phyloP scores from a whole-genome alignment of 2,329 filamentous ascomycete genomes.

The Hymenoscyphus occultus region DNA sequence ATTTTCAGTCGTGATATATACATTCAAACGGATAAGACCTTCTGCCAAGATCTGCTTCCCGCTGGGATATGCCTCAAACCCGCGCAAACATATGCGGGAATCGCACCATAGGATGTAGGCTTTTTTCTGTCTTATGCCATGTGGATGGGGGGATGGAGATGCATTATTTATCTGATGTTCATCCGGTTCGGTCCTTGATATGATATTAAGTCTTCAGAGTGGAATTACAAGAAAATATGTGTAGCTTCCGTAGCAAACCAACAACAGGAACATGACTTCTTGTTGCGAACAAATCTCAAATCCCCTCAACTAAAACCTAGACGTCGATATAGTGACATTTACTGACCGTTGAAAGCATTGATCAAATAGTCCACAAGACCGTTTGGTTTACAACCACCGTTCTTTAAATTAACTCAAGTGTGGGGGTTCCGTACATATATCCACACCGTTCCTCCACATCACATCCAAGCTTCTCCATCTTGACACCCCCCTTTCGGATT shows the following conservation, averaged over 20 bases:
- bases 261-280: too few species aligned
- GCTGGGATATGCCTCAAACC: conserved; percentile 16
- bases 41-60: not conserved
- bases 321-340: too few species aligned
- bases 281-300: too few species aligned
- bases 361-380: not conserved
- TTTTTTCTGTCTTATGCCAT: not conserved
- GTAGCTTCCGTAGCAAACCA: too few species aligned
- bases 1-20: not conserved
- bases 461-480: not conserved
- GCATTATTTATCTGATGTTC: not conserved
- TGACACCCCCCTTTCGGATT: not conserved
- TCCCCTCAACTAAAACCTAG: too few species aligned
- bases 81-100: conserved; percentile 1
- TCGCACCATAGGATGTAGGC: not conserved
- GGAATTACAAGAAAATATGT: too few species aligned
- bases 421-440: not conserved
- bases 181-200: not conserved
- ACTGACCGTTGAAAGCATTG: not conserved
- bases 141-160: not conserved
- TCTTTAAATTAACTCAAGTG: not conserved
- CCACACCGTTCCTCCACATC: not conserved
- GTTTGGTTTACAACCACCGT: too few species aligned
- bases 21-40: not conserved
- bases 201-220: too few species aligned